phyloP scores from a whole-genome alignment of 306 rosid genomes.

The Quercus agrifolia region DNA sequence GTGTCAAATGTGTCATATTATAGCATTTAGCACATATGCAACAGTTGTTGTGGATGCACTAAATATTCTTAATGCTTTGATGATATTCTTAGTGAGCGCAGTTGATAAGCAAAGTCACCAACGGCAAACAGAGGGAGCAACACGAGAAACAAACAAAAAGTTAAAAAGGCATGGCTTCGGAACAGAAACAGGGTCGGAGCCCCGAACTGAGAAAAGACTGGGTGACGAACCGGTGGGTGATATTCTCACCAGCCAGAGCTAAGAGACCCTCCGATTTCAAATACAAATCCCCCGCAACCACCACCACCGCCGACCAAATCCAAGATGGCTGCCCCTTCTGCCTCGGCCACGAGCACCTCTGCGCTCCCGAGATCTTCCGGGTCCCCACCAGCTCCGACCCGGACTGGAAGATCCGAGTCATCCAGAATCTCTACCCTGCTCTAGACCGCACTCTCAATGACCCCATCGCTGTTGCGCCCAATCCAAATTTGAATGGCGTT shows the following conservation, averaged over 20 bases:
- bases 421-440: slow-evolving; percentile 52
- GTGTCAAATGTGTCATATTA: too few relatives aligned
- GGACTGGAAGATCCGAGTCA: slow-evolving; percentile 45
- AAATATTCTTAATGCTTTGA: too few relatives aligned
- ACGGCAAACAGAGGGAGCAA: too few relatives aligned
- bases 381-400: slow-evolving; percentile 27
- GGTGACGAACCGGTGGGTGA: slow-evolving; percentile 47
- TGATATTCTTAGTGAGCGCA: too few relatives aligned
- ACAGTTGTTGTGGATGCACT: too few relatives aligned
- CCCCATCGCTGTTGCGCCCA: not conserved
- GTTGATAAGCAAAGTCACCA: not conserved
- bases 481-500: not conserved
- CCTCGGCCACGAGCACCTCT: slow-evolving; percentile 46
- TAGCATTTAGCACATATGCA: too few relatives aligned
- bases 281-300: slow-evolving; percentile 32
- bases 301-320: not conserved
- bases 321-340: slow-evolving; percentile 44
- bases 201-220: slow-evolving; percentile 44
- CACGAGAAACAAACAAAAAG: not conserved
- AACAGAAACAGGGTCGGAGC: not conserved
- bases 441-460: slow-evolving; percentile 19
- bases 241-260: slow-evolving; percentile 55
- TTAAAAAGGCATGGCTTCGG: not conserved
- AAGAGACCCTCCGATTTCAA: slow-evolving; percentile 56
- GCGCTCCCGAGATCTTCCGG: slow-evolving; percentile 58